phyloP scores from a whole-genome alignment of 345 rosid genomes.

The Eucalyptus regnans region DNA sequence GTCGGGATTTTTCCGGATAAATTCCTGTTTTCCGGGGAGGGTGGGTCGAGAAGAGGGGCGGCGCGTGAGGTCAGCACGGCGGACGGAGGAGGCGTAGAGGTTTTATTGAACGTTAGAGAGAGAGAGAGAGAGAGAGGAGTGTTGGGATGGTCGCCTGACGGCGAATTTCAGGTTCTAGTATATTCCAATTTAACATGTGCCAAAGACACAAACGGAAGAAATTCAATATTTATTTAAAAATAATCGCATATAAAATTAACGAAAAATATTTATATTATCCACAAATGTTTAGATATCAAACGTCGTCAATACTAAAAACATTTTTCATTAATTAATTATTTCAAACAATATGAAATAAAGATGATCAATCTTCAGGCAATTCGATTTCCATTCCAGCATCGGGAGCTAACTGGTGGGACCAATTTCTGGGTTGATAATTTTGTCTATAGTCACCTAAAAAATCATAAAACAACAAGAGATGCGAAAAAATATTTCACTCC shows the following conservation, averaged over 20 bases:
- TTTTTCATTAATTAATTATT: neutral
- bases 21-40: neutral
- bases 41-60: neutral
- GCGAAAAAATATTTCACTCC: rapidly evolving
- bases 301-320: neutral
- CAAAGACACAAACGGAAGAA: neutral
- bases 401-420: no score
- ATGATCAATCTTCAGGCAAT: rapidly evolving
- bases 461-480: no score
- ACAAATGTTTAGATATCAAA: neutral
- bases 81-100: neutral
- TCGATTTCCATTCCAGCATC: rapidly evolving
- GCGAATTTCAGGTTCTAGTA: neutral
- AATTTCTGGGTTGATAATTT: no score
- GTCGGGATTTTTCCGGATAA: neutral
- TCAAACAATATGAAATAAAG: rapidly evolving
- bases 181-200: neutral
- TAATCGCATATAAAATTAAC: neutral
- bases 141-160: slow-evolving; percentile 4
- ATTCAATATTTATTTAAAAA: neutral
- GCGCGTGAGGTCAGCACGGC: neutral
- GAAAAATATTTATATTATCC: neutral
- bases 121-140: neutral
- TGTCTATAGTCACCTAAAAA: rapidly evolving
- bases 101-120: neutral